A percentile compares a stretch with the other conserved stretches of the same genome.
phyloP scores from a whole-genome alignment of 2,329 filamentous ascomycete species.

The Pyrenophora graminea region DNA sequence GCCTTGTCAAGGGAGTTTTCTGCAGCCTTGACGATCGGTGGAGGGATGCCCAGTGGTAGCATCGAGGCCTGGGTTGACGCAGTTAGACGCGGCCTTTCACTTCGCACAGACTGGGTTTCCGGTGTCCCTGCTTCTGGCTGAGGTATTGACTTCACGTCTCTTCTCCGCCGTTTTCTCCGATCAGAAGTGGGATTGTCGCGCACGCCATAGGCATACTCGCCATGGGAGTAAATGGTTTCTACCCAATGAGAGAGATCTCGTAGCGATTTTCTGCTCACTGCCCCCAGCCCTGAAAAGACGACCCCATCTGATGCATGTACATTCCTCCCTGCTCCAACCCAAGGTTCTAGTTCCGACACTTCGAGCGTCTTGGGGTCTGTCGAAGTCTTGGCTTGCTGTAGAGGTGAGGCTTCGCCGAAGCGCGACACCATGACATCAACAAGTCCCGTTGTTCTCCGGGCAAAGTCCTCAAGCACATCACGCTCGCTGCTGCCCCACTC shows the following conservation, averaged over 20 bases:
- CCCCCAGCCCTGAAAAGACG: conserved; percentile 81
- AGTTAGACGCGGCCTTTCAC: conserved; percentile 5
- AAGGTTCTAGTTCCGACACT: conserved; percentile 52
- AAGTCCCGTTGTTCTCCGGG: conserved; percentile 77
- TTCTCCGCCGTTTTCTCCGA: conserved; percentile 56
- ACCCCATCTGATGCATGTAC: conserved; percentile 77
- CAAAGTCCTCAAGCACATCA: conserved; percentile 89
- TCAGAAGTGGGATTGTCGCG: conserved; percentile 74
- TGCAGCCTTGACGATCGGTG: conserved; percentile 52
- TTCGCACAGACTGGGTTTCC: conserved; percentile 6
- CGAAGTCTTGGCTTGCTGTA: conserved; percentile 32
- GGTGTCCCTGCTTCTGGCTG: conserved; percentile 1
- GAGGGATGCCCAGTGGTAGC: conserved; percentile 49
- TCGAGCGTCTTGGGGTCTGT: conserved; percentile 29
- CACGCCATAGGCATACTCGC: conserved; percentile 82
- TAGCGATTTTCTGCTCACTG: conserved; percentile 71
- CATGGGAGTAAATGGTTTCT: conserved; percentile 83
- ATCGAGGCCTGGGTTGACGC: conserved; percentile 8
- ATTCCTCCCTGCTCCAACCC: conserved; percentile 74
- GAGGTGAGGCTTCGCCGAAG: conserved; percentile 66
- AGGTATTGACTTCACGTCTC: conserved; percentile 30
- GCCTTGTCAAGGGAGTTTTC: conserved; percentile 52
- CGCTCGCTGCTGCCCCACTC: conserved; percentile 91
- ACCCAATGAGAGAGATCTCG: conserved; percentile 81
- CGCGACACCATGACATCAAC: conserved; percentile 86